phyloP scores from a whole-genome alignment of 2,329 filamentous ascomycete species.

The Ophiostoma fasciatum region DNA sequence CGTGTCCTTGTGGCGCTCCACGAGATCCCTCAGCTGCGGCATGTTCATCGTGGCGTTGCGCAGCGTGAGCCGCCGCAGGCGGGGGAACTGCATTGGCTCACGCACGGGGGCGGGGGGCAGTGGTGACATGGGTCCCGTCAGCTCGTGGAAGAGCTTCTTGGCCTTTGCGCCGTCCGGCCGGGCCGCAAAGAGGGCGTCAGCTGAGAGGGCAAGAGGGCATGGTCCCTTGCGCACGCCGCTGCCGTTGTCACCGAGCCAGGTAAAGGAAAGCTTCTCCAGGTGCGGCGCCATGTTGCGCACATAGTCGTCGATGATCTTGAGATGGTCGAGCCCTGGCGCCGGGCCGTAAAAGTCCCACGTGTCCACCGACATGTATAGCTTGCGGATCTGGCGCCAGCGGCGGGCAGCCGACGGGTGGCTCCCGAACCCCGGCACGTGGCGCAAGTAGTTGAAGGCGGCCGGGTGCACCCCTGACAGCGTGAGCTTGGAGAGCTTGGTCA shows the following conservation, averaged over 20 bases:
- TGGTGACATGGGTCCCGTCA: conserved; percentile 50
- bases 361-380: conserved; percentile 58
- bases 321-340: conserved; percentile 50
- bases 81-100: conserved; percentile 49
- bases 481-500: conserved; percentile 51
- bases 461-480: conserved; percentile 63
- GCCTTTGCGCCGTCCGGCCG: conserved; percentile 30
- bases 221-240: conserved; percentile 40
- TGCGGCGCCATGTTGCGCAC: conserved; percentile 52
- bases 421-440: conserved; percentile 60
- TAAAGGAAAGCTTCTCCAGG: conserved; percentile 59
- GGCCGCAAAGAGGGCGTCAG: conserved; percentile 54
- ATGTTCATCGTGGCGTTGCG: conserved; percentile 60
- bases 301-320: conserved; percentile 70
- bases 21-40: conserved; percentile 53
- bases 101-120: conserved; percentile 34
- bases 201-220: conserved; percentile 54
- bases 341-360: conserved; percentile 48
- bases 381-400: conserved; percentile 64
- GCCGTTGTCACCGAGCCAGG: conserved; percentile 46
- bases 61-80: conserved; percentile 52
- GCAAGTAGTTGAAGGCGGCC: conserved; percentile 61
- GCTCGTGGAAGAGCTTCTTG: conserved; percentile 48
- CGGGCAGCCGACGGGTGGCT: conserved; percentile 55
- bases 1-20: conserved; percentile 49